Conservation (phyloP, 495 filamentous ascomycete genomes). For the Aspergillus panamensis region DNA sequence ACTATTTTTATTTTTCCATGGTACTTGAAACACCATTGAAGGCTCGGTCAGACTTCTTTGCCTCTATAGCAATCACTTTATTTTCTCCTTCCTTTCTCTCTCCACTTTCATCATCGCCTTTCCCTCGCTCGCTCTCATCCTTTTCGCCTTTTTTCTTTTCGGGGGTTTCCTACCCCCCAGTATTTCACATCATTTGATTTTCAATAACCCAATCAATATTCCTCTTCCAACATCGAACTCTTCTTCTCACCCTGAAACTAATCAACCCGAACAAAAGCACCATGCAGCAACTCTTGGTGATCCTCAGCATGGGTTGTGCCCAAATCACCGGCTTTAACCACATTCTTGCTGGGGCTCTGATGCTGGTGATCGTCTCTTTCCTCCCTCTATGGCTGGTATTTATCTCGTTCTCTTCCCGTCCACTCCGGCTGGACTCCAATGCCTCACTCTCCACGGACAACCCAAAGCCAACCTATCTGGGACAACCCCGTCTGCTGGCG, state of each 20-base stretch:
- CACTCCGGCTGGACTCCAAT: not conserved
- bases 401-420: not conserved
- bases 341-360: not conserved
- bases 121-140: not conserved
- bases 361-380: not conserved
- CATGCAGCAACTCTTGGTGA: conserved; percentile 5
- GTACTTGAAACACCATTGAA: not conserved
- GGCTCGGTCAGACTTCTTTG: too few relatives aligned
- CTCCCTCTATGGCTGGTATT: conserved; percentile 1
- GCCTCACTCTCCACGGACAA: not conserved
- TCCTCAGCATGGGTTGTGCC: conserved; percentile 8
- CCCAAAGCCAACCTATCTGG: not conserved
- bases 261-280: not conserved
- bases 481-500: conserved; percentile 6
- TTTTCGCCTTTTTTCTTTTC: not conserved
- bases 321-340: not conserved
- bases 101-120: not conserved
- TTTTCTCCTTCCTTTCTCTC: not conserved
- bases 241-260: not conserved
- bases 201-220: not conserved
- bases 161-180: not conserved
- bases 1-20: too few relatives aligned
- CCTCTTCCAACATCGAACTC: too few relatives aligned
- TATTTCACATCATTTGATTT: not conserved
- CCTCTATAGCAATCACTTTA: not conserved